Conservation (phyloP, 305 asterid genomes). For the Fraxinus angustifolia region DNA sequence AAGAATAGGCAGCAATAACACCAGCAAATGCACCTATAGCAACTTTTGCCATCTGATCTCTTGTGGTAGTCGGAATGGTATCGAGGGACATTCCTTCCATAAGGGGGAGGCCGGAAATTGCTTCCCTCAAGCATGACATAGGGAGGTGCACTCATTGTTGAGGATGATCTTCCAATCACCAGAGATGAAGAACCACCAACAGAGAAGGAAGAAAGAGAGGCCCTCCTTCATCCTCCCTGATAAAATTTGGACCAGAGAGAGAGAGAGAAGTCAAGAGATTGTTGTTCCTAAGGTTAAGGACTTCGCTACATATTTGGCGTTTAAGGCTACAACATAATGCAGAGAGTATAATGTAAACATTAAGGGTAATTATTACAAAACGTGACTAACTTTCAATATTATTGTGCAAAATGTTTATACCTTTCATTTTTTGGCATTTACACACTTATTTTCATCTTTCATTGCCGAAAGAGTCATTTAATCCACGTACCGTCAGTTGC, state of each 20-base stretch:
- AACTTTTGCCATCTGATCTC: constrained; percentile 26
- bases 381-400: too few species aligned
- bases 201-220: constrained; percentile 15
- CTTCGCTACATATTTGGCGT: constrained; percentile 22
- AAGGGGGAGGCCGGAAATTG: constrained; percentile 27
- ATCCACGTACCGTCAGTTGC: too few species aligned
- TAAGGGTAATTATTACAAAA: too few species aligned
- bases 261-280: constrained; percentile 6
- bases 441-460: too few species aligned
- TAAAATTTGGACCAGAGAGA: not conserved
- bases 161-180: not conserved
- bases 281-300: constrained; percentile 24
- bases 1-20: constrained; percentile 41
- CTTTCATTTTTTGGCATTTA: too few species aligned
- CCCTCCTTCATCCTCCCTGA: constrained; percentile 11
- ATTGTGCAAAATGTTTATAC: too few species aligned
- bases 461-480: too few species aligned
- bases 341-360: not conserved
- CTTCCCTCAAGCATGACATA: constrained; percentile 28
- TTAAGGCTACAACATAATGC: not conserved
- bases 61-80: constrained; percentile 26
- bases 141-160: constrained; percentile 29
- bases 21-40: constrained; percentile 43
- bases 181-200: not conserved
- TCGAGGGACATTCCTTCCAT: constrained; percentile 24